A percentile compares a stretch with the other conserved stretches of the same genome.
Evolutionary conservation across 2,329 filamentous ascomycete genomes (phyloP).

Genomic region (Thelonectria rubi): DNA sequence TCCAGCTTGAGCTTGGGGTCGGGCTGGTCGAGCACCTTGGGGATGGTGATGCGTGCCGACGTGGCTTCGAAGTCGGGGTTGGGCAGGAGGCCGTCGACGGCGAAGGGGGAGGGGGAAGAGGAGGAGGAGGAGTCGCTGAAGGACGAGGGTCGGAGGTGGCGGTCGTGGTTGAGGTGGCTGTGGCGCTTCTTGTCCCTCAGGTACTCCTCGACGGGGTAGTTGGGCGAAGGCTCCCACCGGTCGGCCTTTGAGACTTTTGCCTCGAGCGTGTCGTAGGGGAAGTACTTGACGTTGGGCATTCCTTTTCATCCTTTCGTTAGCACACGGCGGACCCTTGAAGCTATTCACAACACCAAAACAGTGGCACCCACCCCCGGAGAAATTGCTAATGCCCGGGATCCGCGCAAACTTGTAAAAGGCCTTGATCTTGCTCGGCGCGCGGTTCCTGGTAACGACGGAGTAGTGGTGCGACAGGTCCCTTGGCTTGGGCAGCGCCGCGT

Average conservation of each 20-base stretch:
- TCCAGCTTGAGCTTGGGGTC: constrained; percentile 79
- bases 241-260: constrained; percentile 78
- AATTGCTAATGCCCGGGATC: constrained; percentile 69
- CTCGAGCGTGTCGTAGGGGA: constrained; percentile 91
- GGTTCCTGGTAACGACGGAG: constrained; percentile 72
- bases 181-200: neutral
- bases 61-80: constrained; percentile 50
- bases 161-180: neutral
- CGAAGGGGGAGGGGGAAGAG: neutral
- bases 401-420: constrained; percentile 85
- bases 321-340: neutral
- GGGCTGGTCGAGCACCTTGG: constrained; percentile 67
- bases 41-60: constrained; percentile 70
- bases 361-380: constrained; percentile 71
- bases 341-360: constrained; percentile 21
- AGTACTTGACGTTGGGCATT: constrained; percentile 81
- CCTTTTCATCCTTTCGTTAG: constrained; percentile 56
- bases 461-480: constrained; percentile 83
- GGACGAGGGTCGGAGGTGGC: constrained; percentile 10
- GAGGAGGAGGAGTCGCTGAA: no score
- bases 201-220: constrained; percentile 56
- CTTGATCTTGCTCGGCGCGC: constrained; percentile 76
- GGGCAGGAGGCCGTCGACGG: constrained; percentile 15
- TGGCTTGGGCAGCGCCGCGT: constrained; percentile 53
- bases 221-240: constrained; percentile 77